A percentile compares a stretch with the other conserved stretches of the same genome.
Evolutionary conservation across 192 early-diverging fungal genomes (phyloP).

Genomic region (Funneliformis mosseae): DNA sequence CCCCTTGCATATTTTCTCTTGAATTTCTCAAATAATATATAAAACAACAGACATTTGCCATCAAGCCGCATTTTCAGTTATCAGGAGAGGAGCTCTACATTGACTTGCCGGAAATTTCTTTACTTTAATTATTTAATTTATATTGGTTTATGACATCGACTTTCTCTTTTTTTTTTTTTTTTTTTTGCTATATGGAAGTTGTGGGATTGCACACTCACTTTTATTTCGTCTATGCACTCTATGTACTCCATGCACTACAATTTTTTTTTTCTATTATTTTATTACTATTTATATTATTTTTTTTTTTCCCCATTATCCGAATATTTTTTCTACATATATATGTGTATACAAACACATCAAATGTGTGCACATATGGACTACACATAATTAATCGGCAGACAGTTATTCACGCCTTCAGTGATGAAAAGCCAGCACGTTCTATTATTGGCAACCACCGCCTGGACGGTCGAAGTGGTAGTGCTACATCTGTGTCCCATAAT

Average conservation of each 20-base stretch:
- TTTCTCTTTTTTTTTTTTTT: neutral
- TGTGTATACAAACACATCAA: neutral
- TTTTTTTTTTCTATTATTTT: conserved; percentile 16
- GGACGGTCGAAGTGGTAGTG: conserved; percentile 31
- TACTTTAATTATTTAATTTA: neutral
- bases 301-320: conserved; percentile 1
- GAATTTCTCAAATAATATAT: neutral
- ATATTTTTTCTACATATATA: conserved; percentile 20
- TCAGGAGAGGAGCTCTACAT: conserved; percentile 16
- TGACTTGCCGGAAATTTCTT: neutral
- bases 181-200: conserved; percentile 17
- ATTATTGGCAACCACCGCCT: conserved; percentile 20
- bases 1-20: conserved; percentile 13
- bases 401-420: conserved; percentile 24
- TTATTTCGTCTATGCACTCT: conserved; percentile 37
- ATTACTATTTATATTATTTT: conserved; percentile 4
- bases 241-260: conserved; percentile 32
- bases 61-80: conserved; percentile 13
- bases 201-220: conserved; percentile 31
- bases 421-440: conserved; percentile 23
- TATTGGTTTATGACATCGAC: neutral
- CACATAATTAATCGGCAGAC: conserved; percentile 8
- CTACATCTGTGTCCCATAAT: neutral
- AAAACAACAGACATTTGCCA: conserved; percentile 12
- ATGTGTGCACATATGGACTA: neutral